phyloP scores from a whole-genome alignment of 2,329 filamentous ascomycete species.

The Nothophaeocryptopus gaeumannii region DNA sequence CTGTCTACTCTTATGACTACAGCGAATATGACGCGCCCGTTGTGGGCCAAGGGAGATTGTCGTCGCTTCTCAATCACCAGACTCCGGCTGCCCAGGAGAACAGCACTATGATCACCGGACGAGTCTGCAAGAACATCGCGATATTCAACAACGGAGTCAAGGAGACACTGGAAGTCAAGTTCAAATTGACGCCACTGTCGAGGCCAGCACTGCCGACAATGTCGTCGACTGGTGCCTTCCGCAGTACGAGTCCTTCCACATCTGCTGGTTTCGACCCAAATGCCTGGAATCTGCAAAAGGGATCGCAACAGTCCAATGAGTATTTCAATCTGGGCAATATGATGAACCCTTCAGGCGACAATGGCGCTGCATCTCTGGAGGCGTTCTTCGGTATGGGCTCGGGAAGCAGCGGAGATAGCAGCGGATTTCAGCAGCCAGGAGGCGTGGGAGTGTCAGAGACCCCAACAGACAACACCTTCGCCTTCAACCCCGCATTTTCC shows the following conservation, averaged over 20 bases:
- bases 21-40: conserved; percentile 91
- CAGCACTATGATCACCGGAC: conserved; percentile 77
- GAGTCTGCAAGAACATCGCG: conserved; percentile 81
- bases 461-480: conserved; percentile 30
- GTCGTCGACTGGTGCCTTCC: conserved; percentile 57
- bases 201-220: conserved; percentile 62
- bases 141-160: conserved; percentile 78
- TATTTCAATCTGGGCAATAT: conserved; percentile 30
- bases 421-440: conserved; percentile 23
- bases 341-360: conserved; percentile 18
- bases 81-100: conserved; percentile 60
- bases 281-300: conserved; percentile 70
- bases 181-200: conserved; percentile 77
- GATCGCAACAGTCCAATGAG: conserved; percentile 40
- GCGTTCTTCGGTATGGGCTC: conserved; percentile 33
- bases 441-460: conserved; percentile 33
- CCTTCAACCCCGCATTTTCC: conserved; percentile 35
- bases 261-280: conserved; percentile 64
- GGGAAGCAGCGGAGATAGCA: conserved; percentile 18
- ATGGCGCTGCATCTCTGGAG: conserved; percentile 27
- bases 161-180: conserved; percentile 88
- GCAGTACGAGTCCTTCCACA: conserved; percentile 56
- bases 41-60: conserved; percentile 93
- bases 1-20: conserved; percentile 95
- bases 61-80: conserved; percentile 68